Conservation (phyloP, 2,329 filamentous ascomycete species). For the Sporothrix brasiliensis region DNA sequence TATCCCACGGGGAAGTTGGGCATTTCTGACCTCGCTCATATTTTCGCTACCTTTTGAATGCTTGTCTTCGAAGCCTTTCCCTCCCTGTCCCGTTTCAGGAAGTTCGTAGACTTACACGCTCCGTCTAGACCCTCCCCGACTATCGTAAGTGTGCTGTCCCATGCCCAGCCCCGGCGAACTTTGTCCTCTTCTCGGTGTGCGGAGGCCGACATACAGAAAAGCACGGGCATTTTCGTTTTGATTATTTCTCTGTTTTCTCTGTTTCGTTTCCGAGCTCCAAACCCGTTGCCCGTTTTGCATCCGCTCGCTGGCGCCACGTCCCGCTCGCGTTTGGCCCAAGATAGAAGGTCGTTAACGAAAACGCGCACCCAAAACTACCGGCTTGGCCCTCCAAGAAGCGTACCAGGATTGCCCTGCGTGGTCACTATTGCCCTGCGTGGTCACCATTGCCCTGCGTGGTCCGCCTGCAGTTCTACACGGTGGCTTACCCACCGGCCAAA, state of each 20-base stretch:
- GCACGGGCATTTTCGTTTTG: not conserved
- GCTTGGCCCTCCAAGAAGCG: not conserved
- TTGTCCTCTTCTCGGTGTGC: constrained; percentile 14
- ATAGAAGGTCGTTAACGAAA: constrained; percentile 16
- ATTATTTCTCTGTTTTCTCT: not conserved
- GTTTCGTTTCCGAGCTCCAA: not conserved
- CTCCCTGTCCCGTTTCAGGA: not conserved
- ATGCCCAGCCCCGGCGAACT: not conserved
- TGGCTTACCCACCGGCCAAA: not conserved
- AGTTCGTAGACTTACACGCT: not conserved
- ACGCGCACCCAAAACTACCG: not conserved
- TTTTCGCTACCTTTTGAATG: not conserved
- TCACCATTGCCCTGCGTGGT: too few species aligned
- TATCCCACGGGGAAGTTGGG: too few species aligned
- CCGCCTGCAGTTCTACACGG: not conserved
- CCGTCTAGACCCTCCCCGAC: not conserved
- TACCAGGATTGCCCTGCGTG: too few species aligned
- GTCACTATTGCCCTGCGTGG: too few species aligned
- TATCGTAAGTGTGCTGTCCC: not conserved
- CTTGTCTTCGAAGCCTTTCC: not conserved
- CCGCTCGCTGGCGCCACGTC: not conserved
- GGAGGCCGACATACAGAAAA: constrained; percentile 7
- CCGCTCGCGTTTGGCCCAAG: constrained; percentile 12
- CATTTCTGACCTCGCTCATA: constrained; percentile 5
- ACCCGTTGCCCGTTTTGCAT: constrained; percentile 11